A percentile compares a stretch with the other conserved stretches of the same genome.
These are phyloP conservation scores for Monosporascus sp. DNA, from an alignment of 2,329 filamentous ascomycete species.

Conservation along the genomic window DNA sequence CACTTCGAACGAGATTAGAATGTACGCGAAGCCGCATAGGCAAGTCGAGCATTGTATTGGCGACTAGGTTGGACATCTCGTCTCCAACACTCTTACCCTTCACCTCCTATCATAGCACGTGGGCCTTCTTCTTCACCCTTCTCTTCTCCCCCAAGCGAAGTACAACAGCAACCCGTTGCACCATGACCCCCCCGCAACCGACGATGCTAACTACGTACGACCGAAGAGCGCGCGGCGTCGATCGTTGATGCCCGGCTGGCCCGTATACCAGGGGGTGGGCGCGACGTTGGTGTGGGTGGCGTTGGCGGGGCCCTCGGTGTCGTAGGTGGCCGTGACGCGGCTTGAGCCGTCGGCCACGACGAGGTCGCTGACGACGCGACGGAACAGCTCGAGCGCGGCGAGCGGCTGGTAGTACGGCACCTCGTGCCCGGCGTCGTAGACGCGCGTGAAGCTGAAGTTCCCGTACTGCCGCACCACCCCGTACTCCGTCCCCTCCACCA, in stretches of 20 bases:
- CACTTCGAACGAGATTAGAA: too few relatives aligned
- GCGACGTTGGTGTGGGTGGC: slow-evolving; percentile 47
- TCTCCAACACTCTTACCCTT: too few relatives aligned
- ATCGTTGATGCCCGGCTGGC: background rate
- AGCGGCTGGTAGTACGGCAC: slow-evolving; percentile 34
- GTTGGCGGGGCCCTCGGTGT: slow-evolving; percentile 52
- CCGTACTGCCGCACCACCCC: slow-evolving; percentile 71
- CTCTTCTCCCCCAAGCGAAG: too few relatives aligned
- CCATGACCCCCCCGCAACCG: too few relatives aligned
- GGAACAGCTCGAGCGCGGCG: slow-evolving; percentile 55
- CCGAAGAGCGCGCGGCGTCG: background rate
- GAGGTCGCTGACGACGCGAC: slow-evolving; percentile 53
- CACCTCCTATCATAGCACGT: too few relatives aligned
- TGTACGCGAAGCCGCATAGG: too few relatives aligned
- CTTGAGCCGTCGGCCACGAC: slow-evolving; percentile 50
- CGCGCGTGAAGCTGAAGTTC: slow-evolving; percentile 46
- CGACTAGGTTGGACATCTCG: too few relatives aligned
- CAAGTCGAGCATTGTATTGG: too few relatives aligned
- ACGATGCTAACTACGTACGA: too few relatives aligned
- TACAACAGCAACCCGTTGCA: too few relatives aligned
- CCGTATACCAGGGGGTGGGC: background rate
- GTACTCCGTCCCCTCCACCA: slow-evolving; percentile 62
- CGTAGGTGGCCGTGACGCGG: slow-evolving; percentile 43
- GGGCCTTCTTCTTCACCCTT: too few relatives aligned
- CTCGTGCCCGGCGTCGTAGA: slow-evolving; percentile 8